These are phyloP conservation scores for Phymatotrichopsis omnivora DNA, from an alignment of 2,329 filamentous ascomycete genomes.

Conservation along the genomic window DNA sequence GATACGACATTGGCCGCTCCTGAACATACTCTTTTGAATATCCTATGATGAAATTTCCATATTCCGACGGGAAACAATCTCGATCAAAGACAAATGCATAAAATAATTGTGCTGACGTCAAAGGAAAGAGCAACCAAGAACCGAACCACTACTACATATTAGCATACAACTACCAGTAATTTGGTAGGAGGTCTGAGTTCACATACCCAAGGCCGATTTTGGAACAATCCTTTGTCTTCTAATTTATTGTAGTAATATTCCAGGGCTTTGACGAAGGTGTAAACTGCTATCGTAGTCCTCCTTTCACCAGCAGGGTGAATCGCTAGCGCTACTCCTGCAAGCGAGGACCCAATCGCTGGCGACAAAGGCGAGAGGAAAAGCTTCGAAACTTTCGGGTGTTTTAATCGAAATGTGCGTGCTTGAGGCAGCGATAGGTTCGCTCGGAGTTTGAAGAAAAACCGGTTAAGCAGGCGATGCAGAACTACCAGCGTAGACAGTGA, in stretches of 20 bases:
- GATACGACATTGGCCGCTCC: slow-evolving; percentile 56
- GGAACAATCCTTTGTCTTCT: slow-evolving; percentile 54
- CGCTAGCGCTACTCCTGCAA: slow-evolving; percentile 74
- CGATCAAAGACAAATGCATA: slow-evolving; percentile 68
- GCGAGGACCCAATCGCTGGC: slow-evolving; percentile 78
- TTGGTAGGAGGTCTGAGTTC: neutral
- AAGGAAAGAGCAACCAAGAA: slow-evolving; percentile 69
- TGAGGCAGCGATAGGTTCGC: slow-evolving; percentile 68
- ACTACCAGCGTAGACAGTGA: slow-evolving; percentile 79
- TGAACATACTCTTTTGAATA: slow-evolving; percentile 74
- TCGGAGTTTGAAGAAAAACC: slow-evolving; percentile 75
- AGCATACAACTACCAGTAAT: slow-evolving; percentile 2
- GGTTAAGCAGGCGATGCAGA: slow-evolving; percentile 78
- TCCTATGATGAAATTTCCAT: slow-evolving; percentile 55
- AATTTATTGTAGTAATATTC: slow-evolving; percentile 81
- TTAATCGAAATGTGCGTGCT: slow-evolving; percentile 66
- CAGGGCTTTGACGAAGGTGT: slow-evolving; percentile 65
- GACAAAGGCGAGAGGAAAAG: slow-evolving; percentile 74
- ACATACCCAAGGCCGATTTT: slow-evolving; percentile 26
- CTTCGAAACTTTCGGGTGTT: slow-evolving; percentile 66
- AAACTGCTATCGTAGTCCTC: slow-evolving; percentile 72
- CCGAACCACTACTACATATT: slow-evolving; percentile 62
- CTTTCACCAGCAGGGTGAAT: slow-evolving; percentile 58
- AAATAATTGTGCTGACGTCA: slow-evolving; percentile 65
- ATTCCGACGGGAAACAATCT: slow-evolving; percentile 57